phyloP scores from a whole-genome alignment of 768 basidiomycete genomes.

The Termitomyces titanicus region DNA sequence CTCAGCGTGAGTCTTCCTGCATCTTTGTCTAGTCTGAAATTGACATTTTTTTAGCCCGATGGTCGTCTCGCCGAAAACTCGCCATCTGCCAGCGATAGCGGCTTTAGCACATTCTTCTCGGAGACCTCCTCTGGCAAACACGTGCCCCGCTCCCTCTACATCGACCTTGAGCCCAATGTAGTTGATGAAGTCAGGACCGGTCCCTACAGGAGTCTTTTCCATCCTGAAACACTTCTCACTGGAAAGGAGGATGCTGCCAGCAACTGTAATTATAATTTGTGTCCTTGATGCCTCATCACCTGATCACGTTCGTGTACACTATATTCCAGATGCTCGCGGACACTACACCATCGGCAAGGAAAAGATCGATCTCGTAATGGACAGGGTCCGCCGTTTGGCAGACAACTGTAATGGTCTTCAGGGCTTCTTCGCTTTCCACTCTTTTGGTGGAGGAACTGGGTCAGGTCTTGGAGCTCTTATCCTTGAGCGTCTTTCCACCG shows the following conservation, averaged over 20 bases:
- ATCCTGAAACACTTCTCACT: slow-evolving; percentile 94
- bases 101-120: slow-evolving; percentile 98
- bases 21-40: not conserved
- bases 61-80: slow-evolving; percentile 78
- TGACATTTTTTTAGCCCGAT: slow-evolving; percentile 63
- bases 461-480: slow-evolving; percentile 97
- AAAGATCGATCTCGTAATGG: slow-evolving; percentile 93
- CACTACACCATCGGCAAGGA: slow-evolving; percentile 99
- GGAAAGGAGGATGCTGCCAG: slow-evolving; percentile 99
- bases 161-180: slow-evolving; percentile 92
- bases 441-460: slow-evolving; percentile 98
- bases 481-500: slow-evolving; percentile 91
- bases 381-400: slow-evolving; percentile 89
- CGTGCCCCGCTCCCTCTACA: slow-evolving; percentile 95
- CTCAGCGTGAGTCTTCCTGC: slow-evolving; percentile 65
- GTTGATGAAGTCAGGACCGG: slow-evolving; percentile 95
- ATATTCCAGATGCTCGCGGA: slow-evolving; percentile 85
- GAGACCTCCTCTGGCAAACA: slow-evolving; percentile 92
- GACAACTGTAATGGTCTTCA: slow-evolving; percentile 97
- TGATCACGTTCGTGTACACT: slow-evolving; percentile 5
- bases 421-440: slow-evolving; percentile 99
- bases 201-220: slow-evolving; percentile 90
- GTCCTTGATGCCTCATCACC: slow-evolving; percentile 9
- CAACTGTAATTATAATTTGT: slow-evolving; percentile 70
- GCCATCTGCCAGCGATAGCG: slow-evolving; percentile 69